Evolutionary conservation across 148 eudicot species (phyloP), one percentile per base, ranked within the genome.

Genomic region (Chenopodium suecicum): DNA sequence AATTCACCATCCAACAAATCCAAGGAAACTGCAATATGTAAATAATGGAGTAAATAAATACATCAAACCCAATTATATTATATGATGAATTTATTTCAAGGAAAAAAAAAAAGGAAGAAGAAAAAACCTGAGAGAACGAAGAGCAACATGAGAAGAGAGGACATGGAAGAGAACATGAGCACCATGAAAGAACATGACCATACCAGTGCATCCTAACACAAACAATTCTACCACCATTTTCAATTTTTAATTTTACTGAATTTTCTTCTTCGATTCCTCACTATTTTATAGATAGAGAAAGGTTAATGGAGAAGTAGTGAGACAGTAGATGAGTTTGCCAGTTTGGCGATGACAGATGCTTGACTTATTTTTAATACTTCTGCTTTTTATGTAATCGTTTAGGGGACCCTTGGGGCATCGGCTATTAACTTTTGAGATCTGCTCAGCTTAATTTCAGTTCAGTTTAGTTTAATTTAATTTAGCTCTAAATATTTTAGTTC

Each of bases 151-250:
- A 69, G 85, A 81, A 78, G 74, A 71, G 41, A 91, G 83, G 46
- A 82, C 84, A 56, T 90, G 91, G 79, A 89, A 91, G 82, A 91
- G 81, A 72, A 89, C 86, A 85, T 89, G 89, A 82, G 84, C 88
- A 4, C 91, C 89, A 73, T 91, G 94, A 66, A 86, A 85, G 48
- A 91, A 83, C 85, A 89, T 81, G 52, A 90, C 91, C 47, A 90
- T 81, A 32, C 94, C 94, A 0, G 94, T 87, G 89, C 94, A 90
- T 70, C 94, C 91, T 74, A 90, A 82, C 75, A 91, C 71, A 77
- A 91, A 89, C 69, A 91, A 79, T 78, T 85, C 93, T 44, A 89
- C 69, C 86, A 86, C 79, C 83, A 82, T 88, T 79, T 77, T 34
- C 27, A 8, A 37, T 0, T 37, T 37, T 41, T 37, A 4, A 27